These are phyloP conservation scores for Fusarium sp. DNA, from an alignment of 2,329 filamentous ascomycete genomes.

Conservation along the genomic window DNA sequence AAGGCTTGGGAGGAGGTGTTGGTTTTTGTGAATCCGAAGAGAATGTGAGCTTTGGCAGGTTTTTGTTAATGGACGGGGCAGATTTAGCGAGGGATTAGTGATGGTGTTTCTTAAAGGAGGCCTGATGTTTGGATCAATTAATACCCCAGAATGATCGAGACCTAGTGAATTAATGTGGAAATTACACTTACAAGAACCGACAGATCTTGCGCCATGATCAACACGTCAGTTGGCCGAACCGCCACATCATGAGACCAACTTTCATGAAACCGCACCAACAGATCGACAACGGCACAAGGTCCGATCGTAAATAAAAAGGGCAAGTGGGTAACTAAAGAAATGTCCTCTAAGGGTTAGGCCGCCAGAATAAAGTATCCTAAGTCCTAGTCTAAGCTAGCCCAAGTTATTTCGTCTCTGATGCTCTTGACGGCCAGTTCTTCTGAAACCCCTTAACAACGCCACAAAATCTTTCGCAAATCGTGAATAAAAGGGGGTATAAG, in stretches of 20 bases:
- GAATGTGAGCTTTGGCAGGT: slow-evolving; percentile 19
- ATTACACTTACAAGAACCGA: neutral
- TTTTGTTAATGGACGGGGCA: neutral
- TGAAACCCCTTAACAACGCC: too few relatives aligned
- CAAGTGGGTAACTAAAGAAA: too few relatives aligned
- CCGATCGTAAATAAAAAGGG: neutral
- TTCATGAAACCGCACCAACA: neutral
- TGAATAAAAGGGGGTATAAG: neutral
- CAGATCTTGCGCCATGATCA: neutral
- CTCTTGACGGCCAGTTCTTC: too few relatives aligned
- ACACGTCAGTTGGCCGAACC: neutral
- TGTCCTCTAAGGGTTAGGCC: too few relatives aligned
- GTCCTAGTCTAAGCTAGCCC: too few relatives aligned
- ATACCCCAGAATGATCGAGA: neutral
- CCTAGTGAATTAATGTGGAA: neutral
- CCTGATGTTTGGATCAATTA: neutral
- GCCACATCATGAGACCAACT: neutral
- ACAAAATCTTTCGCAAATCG: neutral
- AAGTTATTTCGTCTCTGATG: too few relatives aligned
- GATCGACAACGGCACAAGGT: neutral
- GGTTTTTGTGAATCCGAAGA: slow-evolving; percentile 55
- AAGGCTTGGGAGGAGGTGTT: slow-evolving; percentile 53
- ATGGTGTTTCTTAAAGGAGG: neutral
- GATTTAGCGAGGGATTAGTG: neutral
- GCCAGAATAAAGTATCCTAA: too few relatives aligned